Evolutionary conservation across 2,329 filamentous ascomycete species (phyloP).

Genomic region (Periconia sp.): DNA sequence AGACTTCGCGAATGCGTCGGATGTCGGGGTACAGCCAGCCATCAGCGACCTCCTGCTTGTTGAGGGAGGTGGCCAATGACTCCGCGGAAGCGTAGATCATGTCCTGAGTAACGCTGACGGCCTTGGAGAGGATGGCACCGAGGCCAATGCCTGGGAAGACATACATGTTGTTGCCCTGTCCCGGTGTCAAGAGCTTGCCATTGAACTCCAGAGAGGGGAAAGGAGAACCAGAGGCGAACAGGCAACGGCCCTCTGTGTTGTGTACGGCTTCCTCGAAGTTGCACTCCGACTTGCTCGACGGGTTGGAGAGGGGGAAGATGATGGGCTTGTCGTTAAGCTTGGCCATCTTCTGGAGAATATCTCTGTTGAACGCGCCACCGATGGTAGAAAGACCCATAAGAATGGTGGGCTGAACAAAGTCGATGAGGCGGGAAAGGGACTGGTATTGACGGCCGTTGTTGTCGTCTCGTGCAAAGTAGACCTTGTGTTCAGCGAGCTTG

Average conservation of each 20-base stretch:
- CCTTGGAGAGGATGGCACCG: constrained; percentile 89
- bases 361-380: constrained; percentile 90
- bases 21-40: constrained; percentile 92
- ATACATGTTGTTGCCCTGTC: constrained; percentile 80
- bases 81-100: constrained; percentile 97
- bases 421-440: constrained; percentile 87
- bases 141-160: constrained; percentile 97
- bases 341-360: constrained; percentile 71
- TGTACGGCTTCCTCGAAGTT: constrained; percentile 92
- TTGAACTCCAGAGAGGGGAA: constrained; percentile 70
- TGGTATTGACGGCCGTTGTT: constrained; percentile 72
- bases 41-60: constrained; percentile 78
- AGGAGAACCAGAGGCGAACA: constrained; percentile 95
- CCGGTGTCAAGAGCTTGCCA: constrained; percentile 56
- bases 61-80: constrained; percentile 78
- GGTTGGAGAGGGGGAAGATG: constrained; percentile 92
- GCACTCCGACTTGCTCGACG: constrained; percentile 95
- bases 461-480: constrained; percentile 70
- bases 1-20: constrained; percentile 89
- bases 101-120: constrained; percentile 83
- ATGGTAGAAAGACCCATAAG: constrained; percentile 94
- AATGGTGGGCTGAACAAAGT: constrained; percentile 93
- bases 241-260: constrained; percentile 86
- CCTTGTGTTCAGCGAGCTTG: constrained; percentile 86
- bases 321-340: constrained; percentile 72